These are phyloP conservation scores for Brassica napus DNA, from an alignment of 345 rosid species.

Conservation along the genomic window DNA sequence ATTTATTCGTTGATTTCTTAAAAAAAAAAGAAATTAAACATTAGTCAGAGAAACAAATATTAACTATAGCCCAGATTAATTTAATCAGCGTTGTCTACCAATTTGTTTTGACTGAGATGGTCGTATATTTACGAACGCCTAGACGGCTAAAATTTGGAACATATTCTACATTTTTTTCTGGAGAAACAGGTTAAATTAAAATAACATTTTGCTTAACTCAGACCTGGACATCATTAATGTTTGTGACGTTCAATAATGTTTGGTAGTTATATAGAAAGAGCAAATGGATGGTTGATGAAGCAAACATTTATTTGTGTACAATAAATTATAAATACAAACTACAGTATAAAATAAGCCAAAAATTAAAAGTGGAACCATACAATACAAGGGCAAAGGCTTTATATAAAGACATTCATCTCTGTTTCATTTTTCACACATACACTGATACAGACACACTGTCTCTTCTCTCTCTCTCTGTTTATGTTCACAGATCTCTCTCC, in stretches of 20 bases:
- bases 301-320: neutral
- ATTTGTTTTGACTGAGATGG: slow-evolving; percentile 18
- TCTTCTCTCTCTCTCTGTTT: slow-evolving; percentile 30
- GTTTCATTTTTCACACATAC: slow-evolving; percentile 12
- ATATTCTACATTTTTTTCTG: neutral
- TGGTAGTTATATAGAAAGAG: slow-evolving; percentile 26
- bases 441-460: slow-evolving; percentile 8
- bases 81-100: neutral
- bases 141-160: slow-evolving; percentile 11
- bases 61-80: neutral
- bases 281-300: slow-evolving; percentile 29
- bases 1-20: neutral
- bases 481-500: slow-evolving; percentile 11
- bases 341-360: neutral
- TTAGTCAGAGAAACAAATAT: neutral
- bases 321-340: neutral
- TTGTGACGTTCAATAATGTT: slow-evolving; percentile 33
- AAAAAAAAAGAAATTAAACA: neutral
- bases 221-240: slow-evolving; percentile 23
- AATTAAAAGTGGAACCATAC: neutral
- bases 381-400: slow-evolving; percentile 22
- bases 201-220: neutral
- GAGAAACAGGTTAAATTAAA: neutral
- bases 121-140: slow-evolving; percentile 8
- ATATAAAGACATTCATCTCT: slow-evolving; percentile 45